Conservation (phyloP, 2,329 filamentous ascomycete genomes). For the Aspergillus sp. region DNA sequence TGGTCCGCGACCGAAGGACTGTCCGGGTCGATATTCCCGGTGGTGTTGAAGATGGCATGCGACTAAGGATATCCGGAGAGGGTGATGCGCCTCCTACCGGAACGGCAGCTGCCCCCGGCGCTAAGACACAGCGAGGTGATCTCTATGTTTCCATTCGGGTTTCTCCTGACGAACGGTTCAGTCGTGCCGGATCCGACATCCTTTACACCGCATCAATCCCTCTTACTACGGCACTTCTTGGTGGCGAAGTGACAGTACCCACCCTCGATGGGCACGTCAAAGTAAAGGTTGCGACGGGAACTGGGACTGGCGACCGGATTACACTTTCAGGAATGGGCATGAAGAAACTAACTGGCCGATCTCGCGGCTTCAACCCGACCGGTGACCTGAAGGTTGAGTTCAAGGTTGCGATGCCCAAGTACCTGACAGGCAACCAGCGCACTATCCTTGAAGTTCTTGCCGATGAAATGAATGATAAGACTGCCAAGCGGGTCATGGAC, state of each 20-base stretch:
- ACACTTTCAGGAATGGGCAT: constrained; percentile 90
- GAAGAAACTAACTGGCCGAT: constrained; percentile 72
- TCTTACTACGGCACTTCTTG: constrained; percentile 86
- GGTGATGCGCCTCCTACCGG: constrained; percentile 84
- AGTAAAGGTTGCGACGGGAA: constrained; percentile 87
- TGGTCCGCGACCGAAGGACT: constrained; percentile 77
- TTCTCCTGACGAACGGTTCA: constrained; percentile 86
- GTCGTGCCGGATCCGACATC: constrained; percentile 81
- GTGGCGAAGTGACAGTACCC: constrained; percentile 84
- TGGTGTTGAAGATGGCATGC: constrained; percentile 96
- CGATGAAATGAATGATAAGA: constrained; percentile 92
- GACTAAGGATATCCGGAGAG: constrained; percentile 77
- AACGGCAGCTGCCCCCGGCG: constrained; percentile 61
- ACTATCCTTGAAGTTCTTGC: constrained; percentile 94
- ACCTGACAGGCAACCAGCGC: constrained; percentile 84
- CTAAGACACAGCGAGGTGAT: constrained; percentile 73
- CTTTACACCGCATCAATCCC: constrained; percentile 90
- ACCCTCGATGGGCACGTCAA: constrained; percentile 89
- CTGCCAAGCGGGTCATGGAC: constrained; percentile 90
- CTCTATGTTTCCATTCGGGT: constrained; percentile 90
- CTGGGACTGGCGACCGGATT: constrained; percentile 87
- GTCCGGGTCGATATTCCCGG: constrained; percentile 90
- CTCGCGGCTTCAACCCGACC: constrained; percentile 54
- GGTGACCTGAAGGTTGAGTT: constrained; percentile 94
- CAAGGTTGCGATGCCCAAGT: constrained; percentile 93